Base-by-base conservation (phyloP, 2,329 filamentous ascomycete species). In the Xylaria sp. region DNA sequence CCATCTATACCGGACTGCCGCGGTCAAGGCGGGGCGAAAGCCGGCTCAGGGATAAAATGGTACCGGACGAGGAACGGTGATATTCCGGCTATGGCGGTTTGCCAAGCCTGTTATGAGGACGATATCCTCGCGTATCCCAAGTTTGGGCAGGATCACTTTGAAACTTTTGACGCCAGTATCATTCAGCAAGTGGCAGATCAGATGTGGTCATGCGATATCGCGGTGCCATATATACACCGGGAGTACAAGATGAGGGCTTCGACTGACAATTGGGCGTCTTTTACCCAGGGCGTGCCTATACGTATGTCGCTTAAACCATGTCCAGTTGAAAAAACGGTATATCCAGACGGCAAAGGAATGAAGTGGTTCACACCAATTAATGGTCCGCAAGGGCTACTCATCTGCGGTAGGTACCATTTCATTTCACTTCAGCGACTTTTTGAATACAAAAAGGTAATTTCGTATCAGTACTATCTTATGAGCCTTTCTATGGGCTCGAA, bases 21-120 rank as follows among this genome's bases (percentile, higher is more conserved):
- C 0, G 67, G 52, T 20, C 30, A 41, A 8, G 50, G 41, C 9
- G 64, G 60, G 8, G 67, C 20, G 25, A 62, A 65, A 28, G 61
- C 58, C 6, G 30, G 20, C 13, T 28, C 58, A 3, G 58, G 48
- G 15, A 64, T 67, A 36, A 59, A 65, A 41, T 70, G 67, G 67
- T 67, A 70, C 36, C 23, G 57, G 32, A n/a, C 65, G 30, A 65
- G 28, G 46, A 52, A 70, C 32, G 57, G 56, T n/a, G 64, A 32
- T 28, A 64, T 69, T 13, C 63, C 67, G 0, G 50, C 43, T 13
- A 59, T 70, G 61, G 65, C 59, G 15, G 52, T 67, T 15, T 67
- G 67, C 32, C 64, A 65, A 32, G 65, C 67, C 15, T 67, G 65
- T 34, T 65, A 67, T 18, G 60, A 67, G 32, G 65, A 67, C 39